These are phyloP conservation scores for Penicillium sp. DNA, from an alignment of 2,329 filamentous ascomycete species.

Conservation along the genomic window DNA sequence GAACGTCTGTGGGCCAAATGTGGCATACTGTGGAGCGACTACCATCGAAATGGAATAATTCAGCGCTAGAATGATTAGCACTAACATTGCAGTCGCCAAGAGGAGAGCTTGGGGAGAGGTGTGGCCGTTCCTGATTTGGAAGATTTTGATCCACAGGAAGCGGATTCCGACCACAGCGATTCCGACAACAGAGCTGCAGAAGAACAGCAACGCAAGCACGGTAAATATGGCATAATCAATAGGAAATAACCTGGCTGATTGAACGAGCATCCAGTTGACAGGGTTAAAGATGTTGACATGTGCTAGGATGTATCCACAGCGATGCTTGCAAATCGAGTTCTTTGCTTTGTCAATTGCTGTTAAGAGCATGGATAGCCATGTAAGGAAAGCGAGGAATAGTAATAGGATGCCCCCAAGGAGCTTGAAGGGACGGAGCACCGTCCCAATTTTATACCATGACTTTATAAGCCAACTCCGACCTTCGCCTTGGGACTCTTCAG, in stretches of 20 bases:
- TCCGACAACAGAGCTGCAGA: conserved; percentile 82
- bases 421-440: conserved; percentile 83
- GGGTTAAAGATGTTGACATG: conserved; percentile 92
- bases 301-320: conserved; percentile 88
- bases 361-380: conserved; percentile 91
- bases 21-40: conserved; percentile 92
- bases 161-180: conserved; percentile 86
- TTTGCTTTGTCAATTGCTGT: conserved; percentile 94
- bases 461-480: conserved; percentile 71
- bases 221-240: conserved; percentile 90
- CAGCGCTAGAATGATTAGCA: conserved; percentile 82
- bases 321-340: conserved; percentile 87
- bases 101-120: conserved; percentile 90
- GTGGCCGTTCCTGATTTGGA: conserved; percentile 83
- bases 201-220: conserved; percentile 80
- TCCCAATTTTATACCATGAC: conserved; percentile 75
- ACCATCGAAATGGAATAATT: conserved; percentile 93
- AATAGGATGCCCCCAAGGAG: conserved; percentile 79
- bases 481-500: conserved; percentile 66
- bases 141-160: conserved; percentile 92
- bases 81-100: conserved; percentile 85
- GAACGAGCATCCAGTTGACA: conserved; percentile 83
- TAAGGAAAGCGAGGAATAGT: conserved; percentile 68
- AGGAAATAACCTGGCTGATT: conserved; percentile 79
- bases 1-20: conserved; percentile 90